Conservation (phyloP, 2,329 filamentous ascomycete genomes). For the Aspergillus ochraceus region DNA sequence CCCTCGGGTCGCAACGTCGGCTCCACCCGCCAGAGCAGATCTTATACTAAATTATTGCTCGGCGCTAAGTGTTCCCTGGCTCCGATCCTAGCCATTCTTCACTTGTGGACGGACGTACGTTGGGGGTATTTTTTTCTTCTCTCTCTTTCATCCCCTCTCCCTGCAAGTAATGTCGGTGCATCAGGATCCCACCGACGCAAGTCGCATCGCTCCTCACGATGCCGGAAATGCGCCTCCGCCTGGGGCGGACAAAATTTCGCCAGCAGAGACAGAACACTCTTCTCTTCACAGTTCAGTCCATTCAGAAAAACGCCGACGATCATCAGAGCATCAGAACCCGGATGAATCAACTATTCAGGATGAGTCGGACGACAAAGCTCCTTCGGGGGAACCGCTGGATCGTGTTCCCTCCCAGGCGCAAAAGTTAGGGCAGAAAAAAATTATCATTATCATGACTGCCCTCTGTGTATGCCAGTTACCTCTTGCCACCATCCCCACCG, state of each 20-base stretch:
- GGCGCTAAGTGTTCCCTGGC: neutral
- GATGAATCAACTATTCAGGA: slow-evolving; percentile 11
- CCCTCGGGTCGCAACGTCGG: neutral
- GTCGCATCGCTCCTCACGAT: neutral
- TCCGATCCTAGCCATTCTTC: neutral
- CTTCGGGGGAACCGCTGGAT: slow-evolving; percentile 26
- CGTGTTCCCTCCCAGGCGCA: slow-evolving; percentile 39
- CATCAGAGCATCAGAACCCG: neutral
- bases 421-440: slow-evolving; percentile 41
- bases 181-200: neutral
- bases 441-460: slow-evolving; percentile 42
- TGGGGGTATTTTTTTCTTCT: neutral
- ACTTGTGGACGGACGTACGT: neutral
- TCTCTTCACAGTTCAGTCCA: slow-evolving; percentile 3
- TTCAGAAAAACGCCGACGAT: slow-evolving; percentile 7
- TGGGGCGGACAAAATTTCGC: neutral
- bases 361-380: slow-evolving; percentile 17
- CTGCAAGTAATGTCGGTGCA: neutral
- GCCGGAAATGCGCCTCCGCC: neutral
- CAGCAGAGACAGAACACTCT: slow-evolving; percentile 3
- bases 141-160: neutral
- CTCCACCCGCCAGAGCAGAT: neutral
- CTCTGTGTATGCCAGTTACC: slow-evolving; percentile 35
- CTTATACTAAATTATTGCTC: neutral
- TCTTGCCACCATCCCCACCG: neutral